Evolutionary conservation across 2,329 filamentous ascomycete species (phyloP).

Genomic region (Diaporthe humulicola): DNA sequence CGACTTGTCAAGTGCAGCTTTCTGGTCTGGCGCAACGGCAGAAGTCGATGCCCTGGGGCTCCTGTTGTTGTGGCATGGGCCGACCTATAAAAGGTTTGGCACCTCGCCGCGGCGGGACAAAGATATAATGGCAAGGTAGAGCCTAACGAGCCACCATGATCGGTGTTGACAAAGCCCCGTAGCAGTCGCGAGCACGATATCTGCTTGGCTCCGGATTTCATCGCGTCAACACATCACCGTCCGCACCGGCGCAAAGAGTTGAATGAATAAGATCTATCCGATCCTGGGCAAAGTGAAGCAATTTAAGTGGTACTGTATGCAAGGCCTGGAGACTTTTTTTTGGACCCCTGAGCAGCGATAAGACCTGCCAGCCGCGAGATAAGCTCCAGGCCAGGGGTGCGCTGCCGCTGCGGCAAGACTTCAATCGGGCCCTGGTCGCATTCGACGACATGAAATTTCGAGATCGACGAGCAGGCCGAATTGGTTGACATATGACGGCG

Average conservation of each 20-base stretch:
- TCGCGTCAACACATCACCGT: conserved; percentile 14
- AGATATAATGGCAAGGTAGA: conserved; percentile 38
- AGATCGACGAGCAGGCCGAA: conserved; percentile 10
- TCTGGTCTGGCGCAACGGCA: conserved; percentile 28
- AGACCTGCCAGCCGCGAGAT: conserved; percentile 34
- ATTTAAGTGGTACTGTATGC: neutral
- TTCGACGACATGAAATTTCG: conserved; percentile 34
- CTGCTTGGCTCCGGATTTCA: conserved; percentile 34
- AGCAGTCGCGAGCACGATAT: conserved; percentile 40
- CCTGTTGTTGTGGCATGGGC: neutral
- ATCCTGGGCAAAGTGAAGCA: neutral
- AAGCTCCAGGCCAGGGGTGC: conserved; percentile 28
- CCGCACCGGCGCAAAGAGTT: neutral
- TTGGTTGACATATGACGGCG: neutral
- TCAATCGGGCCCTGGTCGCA: conserved; percentile 30
- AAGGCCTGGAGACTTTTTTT: conserved; percentile 25
- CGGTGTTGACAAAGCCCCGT: conserved; percentile 32
- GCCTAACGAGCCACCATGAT: conserved; percentile 19
- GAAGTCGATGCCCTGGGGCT: neutral
- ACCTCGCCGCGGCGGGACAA: conserved; percentile 37
- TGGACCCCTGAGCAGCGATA: conserved; percentile 3
- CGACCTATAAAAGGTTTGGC: conserved; percentile 16
- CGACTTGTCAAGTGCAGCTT: neutral
- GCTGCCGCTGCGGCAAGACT: conserved; percentile 28
- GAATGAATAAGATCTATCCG: neutral